phyloP scores from a whole-genome alignment of 2,329 filamentous ascomycete species.

The Monilinia fructigena region DNA sequence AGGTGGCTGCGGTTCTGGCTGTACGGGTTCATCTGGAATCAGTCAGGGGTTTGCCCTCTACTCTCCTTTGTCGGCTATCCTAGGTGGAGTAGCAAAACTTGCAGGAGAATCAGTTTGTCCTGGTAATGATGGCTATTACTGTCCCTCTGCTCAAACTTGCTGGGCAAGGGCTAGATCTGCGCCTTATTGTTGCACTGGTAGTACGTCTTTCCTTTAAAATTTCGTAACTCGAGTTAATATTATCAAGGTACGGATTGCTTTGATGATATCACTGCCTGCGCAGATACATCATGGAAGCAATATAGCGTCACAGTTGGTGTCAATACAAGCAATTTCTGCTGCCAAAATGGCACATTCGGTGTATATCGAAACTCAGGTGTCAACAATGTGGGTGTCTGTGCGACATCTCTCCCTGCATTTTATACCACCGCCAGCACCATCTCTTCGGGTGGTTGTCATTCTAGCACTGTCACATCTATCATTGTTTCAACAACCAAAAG shows the following conservation, averaged over 20 bases:
- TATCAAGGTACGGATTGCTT: background rate
- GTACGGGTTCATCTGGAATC: background rate
- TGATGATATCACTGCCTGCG: background rate
- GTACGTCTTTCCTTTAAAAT: background rate
- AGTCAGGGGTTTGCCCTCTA: background rate
- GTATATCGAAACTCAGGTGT: background rate
- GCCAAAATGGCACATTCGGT: background rate
- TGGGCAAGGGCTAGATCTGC: background rate
- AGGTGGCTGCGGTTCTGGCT: slow-evolving; percentile 7
- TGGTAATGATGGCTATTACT: slow-evolving; percentile 9
- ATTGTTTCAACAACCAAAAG: background rate
- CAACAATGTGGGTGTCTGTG: background rate
- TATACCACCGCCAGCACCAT: background rate
- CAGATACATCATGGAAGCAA: slow-evolving; percentile 8
- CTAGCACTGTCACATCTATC: background rate
- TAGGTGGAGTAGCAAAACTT: background rate
- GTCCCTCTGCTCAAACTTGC: background rate
- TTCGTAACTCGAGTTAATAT: background rate
- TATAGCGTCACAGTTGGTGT: background rate
- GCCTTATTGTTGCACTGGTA: slow-evolving; percentile 8
- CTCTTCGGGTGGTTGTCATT: background rate
- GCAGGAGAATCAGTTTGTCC: background rate
- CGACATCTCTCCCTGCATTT: background rate
- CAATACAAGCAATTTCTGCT: background rate
- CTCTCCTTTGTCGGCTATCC: background rate